These are phyloP conservation scores for Agastache rugosa DNA, from an alignment of 257 asterid species.

Conservation along the genomic window DNA sequence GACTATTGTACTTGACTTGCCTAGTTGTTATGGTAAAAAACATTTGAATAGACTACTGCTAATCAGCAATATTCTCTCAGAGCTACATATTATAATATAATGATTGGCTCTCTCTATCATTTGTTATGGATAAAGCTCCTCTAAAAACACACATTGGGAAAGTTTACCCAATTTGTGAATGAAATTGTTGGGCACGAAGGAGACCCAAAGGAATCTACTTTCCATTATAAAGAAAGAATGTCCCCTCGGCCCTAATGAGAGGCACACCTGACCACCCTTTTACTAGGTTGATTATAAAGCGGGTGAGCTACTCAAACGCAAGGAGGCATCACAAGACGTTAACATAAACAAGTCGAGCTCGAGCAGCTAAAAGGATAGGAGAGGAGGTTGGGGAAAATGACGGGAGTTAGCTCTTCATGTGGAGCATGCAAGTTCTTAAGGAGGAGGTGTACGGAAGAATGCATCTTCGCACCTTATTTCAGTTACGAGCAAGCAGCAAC, in stretches of 20 bases:
- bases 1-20: conserved; percentile 36
- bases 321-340: neutral
- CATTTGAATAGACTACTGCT: conserved; percentile 30
- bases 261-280: conserved; percentile 36
- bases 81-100: conserved; percentile 27
- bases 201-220: conserved; percentile 63
- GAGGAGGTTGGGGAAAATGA: conserved; percentile 37
- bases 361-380: too few species aligned
- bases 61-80: conserved; percentile 47
- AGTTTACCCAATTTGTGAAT: conserved; percentile 62
- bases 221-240: conserved; percentile 48
- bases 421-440: conserved; percentile 84
- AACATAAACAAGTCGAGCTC: conserved; percentile 2
- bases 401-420: conserved; percentile 66
- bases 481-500: conserved; percentile 57
- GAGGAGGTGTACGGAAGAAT: conserved; percentile 65
- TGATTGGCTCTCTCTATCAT: conserved; percentile 44
- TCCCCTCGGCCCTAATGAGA: conserved; percentile 39
- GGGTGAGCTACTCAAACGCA: conserved; percentile 10
- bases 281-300: conserved; percentile 44
- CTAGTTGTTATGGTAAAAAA: conserved; percentile 29
- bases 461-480: conserved; percentile 76
- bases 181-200: conserved; percentile 71
- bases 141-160: conserved; percentile 45
- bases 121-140: conserved; percentile 37